Percentiles rank a stretch among this genome's conserved stretches.
These are phyloP conservation scores for Fomitopsis betulina DNA, from an alignment of 1,284 basidiomycete genomes.

Conservation along the genomic window DNA sequence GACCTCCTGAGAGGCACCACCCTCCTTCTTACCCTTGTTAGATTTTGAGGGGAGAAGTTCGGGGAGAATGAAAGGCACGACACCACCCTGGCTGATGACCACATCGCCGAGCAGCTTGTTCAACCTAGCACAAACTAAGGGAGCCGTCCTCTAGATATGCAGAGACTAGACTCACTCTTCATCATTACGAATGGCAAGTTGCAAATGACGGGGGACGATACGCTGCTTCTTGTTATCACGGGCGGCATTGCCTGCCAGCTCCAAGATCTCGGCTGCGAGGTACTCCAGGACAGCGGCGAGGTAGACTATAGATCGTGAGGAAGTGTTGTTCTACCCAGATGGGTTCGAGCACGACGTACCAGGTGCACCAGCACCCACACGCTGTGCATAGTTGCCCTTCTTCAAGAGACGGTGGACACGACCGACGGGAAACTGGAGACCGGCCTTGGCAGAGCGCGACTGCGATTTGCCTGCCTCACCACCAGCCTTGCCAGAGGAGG, in stretches of 20 bases:
- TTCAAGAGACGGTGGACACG: slow-evolving; percentile 85
- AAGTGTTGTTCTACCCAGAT: too few species aligned
- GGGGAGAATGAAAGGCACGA: slow-evolving; percentile 63
- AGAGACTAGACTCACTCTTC: slow-evolving; percentile 51
- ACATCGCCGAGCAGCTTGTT: slow-evolving; percentile 74
- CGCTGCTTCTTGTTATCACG: slow-evolving; percentile 76
- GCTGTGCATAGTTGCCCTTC: slow-evolving; percentile 75
- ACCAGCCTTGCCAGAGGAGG: slow-evolving; percentile 51
- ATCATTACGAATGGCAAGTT: slow-evolving; percentile 83
- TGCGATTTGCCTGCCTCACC: slow-evolving; percentile 43
- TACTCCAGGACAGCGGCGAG: slow-evolving; percentile 84
- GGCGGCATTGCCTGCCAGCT: slow-evolving; percentile 82
- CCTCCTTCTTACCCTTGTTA: slow-evolving; percentile 50
- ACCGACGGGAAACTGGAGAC: slow-evolving; percentile 83
- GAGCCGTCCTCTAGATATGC: not conserved
- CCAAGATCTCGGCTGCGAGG: slow-evolving; percentile 84
- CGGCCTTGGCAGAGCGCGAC: slow-evolving; percentile 75
- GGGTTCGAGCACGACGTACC: slow-evolving; percentile 38
- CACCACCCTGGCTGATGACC: slow-evolving; percentile 83
- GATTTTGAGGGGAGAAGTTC: slow-evolving; percentile 70
- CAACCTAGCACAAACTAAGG: slow-evolving; percentile 33
- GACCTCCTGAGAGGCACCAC: slow-evolving; percentile 36
- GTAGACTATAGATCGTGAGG: slow-evolving; percentile 52
- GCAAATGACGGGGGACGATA: slow-evolving; percentile 82
- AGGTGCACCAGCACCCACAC: slow-evolving; percentile 68